Evolutionary conservation across 169 alveolate genomes (phyloP).

Genomic region (Plasmodium vinckei): DNA sequence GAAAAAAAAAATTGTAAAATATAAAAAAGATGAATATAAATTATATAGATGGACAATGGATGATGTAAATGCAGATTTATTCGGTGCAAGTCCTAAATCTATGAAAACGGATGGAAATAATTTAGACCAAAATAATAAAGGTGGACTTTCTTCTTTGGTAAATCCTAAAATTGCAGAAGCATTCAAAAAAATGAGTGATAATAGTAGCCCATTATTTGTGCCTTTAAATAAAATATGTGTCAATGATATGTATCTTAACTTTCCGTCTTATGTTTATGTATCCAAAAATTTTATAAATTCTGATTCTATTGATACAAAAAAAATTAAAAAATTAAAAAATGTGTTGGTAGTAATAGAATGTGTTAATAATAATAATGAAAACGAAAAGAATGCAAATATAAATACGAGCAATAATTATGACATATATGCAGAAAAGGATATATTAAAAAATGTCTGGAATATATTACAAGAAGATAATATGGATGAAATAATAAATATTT

Average conservation of each 20-base stretch:
- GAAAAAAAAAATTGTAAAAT: constrained; percentile 64
- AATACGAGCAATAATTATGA: constrained; percentile 54
- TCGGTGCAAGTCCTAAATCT: neutral
- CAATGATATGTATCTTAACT: constrained; percentile 60
- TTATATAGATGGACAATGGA: constrained; percentile 66
- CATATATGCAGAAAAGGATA: constrained; percentile 57
- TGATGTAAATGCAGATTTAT: constrained; percentile 29
- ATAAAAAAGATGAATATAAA: constrained; percentile 76
- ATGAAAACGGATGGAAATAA: too few relatives aligned
- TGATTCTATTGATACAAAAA: constrained; percentile 61
- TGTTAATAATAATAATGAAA: constrained; percentile 16
- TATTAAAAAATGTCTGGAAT: constrained; percentile 58
- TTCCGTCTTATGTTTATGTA: constrained; percentile 75
- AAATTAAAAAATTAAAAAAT: constrained; percentile 55
- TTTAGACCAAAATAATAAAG: neutral
- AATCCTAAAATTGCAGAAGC: constrained; percentile 43
- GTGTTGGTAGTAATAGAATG: constrained; percentile 70
- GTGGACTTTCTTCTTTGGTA: constrained; percentile 13
- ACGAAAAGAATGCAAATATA: neutral
- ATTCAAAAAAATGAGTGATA: constrained; percentile 14
- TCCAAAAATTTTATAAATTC: constrained; percentile 71
- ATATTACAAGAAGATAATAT: constrained; percentile 46
- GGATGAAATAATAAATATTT: constrained; percentile 53
- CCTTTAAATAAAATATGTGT: constrained; percentile 73
- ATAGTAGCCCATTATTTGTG: constrained; percentile 20